Base-by-base conservation (phyloP, 2,329 filamentous ascomycete genomes). In the Fonsecaea monophora region DNA sequence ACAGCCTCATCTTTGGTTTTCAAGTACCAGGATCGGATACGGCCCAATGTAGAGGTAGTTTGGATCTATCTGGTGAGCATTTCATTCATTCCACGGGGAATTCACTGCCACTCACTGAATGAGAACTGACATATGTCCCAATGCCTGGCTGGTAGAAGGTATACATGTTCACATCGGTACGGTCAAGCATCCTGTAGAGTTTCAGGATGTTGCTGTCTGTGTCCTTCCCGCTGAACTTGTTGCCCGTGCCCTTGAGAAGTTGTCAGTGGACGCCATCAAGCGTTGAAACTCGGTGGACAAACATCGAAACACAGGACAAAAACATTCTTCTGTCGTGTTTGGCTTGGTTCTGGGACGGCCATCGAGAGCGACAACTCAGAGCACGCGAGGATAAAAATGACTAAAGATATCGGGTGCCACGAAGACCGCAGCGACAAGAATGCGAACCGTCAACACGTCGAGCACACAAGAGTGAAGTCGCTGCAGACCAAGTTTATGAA, bases 1-100 rank as follows among this genome's bases (percentile, higher is more conserved):
- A 96, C 78, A 9, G 91, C 92, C 2, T 90, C 91, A 76, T 95
- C 92, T 72, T 92, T 92, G 67, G 90, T 88, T 65, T 68, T 68
- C 37, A 68, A 8, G 87, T 89, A 68, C 84, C 85, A 64, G 3
- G 68, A 69, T 12, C 60, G 53, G 2, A 91, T 73, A 13, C 87
- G 84, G 6, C 87, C 85, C 25, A 83, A 75, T 0, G 82, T 73
- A 10, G 86, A 83, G 0, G 85, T 89, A 3, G 62, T 70, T 68
- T 72, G 68, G 34, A 70, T 69, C 67, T 69, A 15, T 6, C 12
- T 7, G 8, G 48, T 61, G 12, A 61, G 59, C 37, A 8, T 25
- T 40, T n/a, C 9, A 10, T 10, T 7, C 3, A 3, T 25, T 9
- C 21, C 37, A 50, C 9, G 18, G 21, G 30, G 38, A n/a, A 21